These are phyloP conservation scores for Cudoniella acicularis DNA, from an alignment of 495 filamentous ascomycete species.

Conservation along the genomic window DNA sequence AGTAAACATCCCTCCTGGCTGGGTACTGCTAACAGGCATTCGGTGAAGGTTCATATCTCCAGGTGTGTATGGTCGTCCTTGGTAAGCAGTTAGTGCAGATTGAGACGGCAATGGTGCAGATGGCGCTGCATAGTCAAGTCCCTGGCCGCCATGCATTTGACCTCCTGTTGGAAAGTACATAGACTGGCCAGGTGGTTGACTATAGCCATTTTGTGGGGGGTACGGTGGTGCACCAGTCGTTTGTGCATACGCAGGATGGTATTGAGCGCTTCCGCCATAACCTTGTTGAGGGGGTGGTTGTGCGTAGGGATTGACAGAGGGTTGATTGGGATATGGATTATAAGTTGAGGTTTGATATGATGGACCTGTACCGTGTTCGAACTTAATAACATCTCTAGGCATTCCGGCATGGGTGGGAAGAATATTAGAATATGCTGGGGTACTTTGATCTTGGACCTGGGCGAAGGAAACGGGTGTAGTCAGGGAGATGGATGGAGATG, in stretches of 20 bases:
- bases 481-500: conserved; percentile 84
- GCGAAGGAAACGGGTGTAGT: conserved; percentile 77
- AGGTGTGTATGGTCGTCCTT: conserved; percentile 8
- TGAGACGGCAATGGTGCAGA: conserved; percentile 38
- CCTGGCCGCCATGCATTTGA: conserved; percentile 4
- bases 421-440: conserved; percentile 8
- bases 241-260: conserved; percentile 10
- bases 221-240: conserved; percentile 13
- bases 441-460: conserved; percentile 22
- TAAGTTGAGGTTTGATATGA: conserved; percentile 6
- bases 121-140: conserved; percentile 18
- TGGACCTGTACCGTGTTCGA: background rate
- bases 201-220: conserved; percentile 19
- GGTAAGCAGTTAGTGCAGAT: conserved; percentile 24
- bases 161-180: conserved; percentile 13
- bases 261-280: background rate
- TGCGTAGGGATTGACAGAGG: conserved; percentile 16
- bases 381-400: background rate
- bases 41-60: conserved; percentile 8
- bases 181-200: conserved; percentile 1
- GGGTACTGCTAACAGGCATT: conserved; percentile 26
- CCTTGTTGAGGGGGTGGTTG: background rate
- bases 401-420: background rate
- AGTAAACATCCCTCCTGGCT: conserved; percentile 87
- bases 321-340: conserved; percentile 20